Evolutionary conservation across 305 asterid species (phyloP).

Genomic region (Andrographis paniculata): DNA sequence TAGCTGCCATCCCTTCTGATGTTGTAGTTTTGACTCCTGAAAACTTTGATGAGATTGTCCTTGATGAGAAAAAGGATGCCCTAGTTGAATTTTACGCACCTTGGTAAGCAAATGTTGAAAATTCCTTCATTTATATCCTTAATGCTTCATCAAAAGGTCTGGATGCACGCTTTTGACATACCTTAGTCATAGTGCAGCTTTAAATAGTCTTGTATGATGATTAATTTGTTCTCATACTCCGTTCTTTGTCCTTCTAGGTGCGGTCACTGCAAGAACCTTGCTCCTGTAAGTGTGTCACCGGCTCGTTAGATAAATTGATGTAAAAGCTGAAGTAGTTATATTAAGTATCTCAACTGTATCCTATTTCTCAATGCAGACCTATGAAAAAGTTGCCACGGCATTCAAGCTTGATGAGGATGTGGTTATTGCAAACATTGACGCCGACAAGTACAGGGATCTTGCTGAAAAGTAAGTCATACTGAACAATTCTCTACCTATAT

Average conservation of each 20-base stretch:
- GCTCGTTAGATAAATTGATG: slow-evolving; percentile 16
- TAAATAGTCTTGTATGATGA: too few species aligned
- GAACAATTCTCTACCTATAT: slow-evolving; percentile 2
- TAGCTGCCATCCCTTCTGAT: slow-evolving; percentile 62
- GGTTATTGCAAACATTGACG: slow-evolving; percentile 82
- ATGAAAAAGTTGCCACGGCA: slow-evolving; percentile 78
- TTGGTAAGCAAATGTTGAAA: slow-evolving; percentile 44
- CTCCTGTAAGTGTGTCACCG: slow-evolving; percentile 66
- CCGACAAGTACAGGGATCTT: slow-evolving; percentile 71
- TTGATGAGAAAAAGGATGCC: slow-evolving; percentile 68
- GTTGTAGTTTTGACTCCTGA: slow-evolving; percentile 69
- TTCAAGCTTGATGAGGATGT: slow-evolving; percentile 66
- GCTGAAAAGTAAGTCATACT: slow-evolving; percentile 62
- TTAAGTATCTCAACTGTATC: slow-evolving; percentile 14
- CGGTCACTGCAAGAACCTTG: slow-evolving; percentile 93
- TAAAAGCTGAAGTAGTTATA: slow-evolving; percentile 12
- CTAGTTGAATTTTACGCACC: slow-evolving; percentile 94
- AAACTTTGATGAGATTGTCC: slow-evolving; percentile 69
- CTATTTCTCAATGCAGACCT: slow-evolving; percentile 32
- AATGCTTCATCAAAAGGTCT: slow-evolving; percentile 9
- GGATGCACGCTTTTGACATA: neutral
- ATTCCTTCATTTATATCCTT: slow-evolving; percentile 1
- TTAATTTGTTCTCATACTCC: slow-evolving; percentile 1
- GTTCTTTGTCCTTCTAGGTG: slow-evolving; percentile 52
- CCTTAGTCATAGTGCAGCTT: too few species aligned